These are phyloP conservation scores for Pichia phayaonensis DNA, from an alignment of 805 yeast genomes.

Conservation along the genomic window DNA sequence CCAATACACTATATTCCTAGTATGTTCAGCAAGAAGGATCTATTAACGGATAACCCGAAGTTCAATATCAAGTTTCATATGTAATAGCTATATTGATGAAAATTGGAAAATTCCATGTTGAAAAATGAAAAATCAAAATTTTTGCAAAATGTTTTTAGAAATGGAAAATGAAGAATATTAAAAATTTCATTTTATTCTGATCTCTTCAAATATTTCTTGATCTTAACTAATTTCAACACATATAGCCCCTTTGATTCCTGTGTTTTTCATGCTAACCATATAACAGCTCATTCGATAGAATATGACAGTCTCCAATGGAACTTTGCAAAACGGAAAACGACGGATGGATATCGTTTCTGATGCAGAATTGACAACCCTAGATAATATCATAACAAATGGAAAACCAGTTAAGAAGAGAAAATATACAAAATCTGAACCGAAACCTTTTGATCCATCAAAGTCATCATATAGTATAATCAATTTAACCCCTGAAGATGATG, in stretches of 20 bases:
- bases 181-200: background rate
- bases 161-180: background rate
- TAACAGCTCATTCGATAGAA: background rate
- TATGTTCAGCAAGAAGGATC: background rate
- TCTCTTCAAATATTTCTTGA: background rate
- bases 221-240: background rate
- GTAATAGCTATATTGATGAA: background rate
- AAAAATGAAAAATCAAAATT: background rate
- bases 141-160: background rate
- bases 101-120: background rate
- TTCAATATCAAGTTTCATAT: too few relatives aligned
- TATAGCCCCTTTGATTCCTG: background rate
- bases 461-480: background rate
- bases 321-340: background rate
- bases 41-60: too few relatives aligned
- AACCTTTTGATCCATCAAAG: background rate
- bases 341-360: background rate
- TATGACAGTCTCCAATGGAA: background rate
- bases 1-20: background rate
- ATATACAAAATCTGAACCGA: background rate
- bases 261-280: background rate
- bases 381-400: background rate
- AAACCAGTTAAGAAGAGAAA: background rate
- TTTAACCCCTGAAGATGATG: background rate
- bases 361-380: background rate